phyloP scores from a whole-genome alignment of 805 yeast species.

The Alloascoidea hylecoeti region DNA sequence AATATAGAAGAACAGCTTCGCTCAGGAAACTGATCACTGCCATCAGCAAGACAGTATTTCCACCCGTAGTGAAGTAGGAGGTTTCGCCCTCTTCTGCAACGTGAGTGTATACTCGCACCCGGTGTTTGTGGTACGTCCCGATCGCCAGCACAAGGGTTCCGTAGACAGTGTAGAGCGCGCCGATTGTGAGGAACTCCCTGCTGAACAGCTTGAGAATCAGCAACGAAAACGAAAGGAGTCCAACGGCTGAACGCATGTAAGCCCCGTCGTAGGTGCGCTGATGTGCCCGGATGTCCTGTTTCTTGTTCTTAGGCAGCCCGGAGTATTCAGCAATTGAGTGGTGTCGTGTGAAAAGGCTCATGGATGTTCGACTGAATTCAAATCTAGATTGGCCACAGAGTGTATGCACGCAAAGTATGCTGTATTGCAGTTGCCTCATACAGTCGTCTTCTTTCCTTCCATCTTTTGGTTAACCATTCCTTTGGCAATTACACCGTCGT shows the following conservation, averaged over 20 bases:
- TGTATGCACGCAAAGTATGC: too few relatives aligned
- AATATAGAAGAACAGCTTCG: too few relatives aligned
- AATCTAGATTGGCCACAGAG: too few relatives aligned
- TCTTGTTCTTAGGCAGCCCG: too few relatives aligned
- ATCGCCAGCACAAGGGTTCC: not conserved
- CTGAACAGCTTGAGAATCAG: slow-evolving; percentile 1
- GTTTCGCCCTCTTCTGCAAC: not conserved
- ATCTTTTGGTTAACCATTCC: too few relatives aligned
- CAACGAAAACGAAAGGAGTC: not conserved
- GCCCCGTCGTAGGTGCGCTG: not conserved
- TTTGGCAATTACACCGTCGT: too few relatives aligned
- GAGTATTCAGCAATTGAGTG: too few relatives aligned
- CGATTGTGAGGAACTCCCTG: not conserved
- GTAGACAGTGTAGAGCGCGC: slow-evolving; percentile 1
- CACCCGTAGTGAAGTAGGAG: not conserved
- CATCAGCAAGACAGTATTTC: not conserved
- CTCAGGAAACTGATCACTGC: not conserved
- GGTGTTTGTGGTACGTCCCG: not conserved
- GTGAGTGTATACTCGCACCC: too few relatives aligned
- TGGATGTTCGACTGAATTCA: too few relatives aligned
- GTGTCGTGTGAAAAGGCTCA: too few relatives aligned
- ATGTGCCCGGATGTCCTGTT: not conserved
- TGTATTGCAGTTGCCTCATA: too few relatives aligned
- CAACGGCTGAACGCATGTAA: not conserved
- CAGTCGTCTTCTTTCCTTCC: too few relatives aligned